Percentiles rank a stretch among this genome's conserved stretches.
phyloP scores from a whole-genome alignment of 176 grass and related monocot species.

The Aechmea fasciata region DNA sequence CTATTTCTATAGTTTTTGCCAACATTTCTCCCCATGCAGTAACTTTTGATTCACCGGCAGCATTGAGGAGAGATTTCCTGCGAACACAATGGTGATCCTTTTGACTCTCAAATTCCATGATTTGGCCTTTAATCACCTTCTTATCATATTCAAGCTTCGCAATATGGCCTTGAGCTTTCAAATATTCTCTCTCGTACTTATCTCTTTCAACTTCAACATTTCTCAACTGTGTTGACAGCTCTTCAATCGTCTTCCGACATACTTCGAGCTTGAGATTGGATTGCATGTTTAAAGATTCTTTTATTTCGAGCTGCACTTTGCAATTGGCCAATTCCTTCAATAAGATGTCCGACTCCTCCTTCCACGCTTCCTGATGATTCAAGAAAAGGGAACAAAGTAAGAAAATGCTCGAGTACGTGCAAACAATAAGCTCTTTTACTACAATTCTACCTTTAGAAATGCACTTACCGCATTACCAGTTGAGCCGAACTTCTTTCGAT shows the following conservation, averaged over 20 bases:
- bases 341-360: constrained; percentile 7
- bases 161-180: constrained; percentile 5
- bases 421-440: not conserved
- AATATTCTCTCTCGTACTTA: not conserved
- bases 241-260: constrained; percentile 23
- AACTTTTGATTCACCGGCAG: constrained; percentile 10
- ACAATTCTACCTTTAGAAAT: not conserved
- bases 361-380: constrained; percentile 9
- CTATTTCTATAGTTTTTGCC: constrained; percentile 29
- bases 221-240: constrained; percentile 1
- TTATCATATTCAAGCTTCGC: constrained; percentile 11
- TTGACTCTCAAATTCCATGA: not conserved
- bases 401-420: not conserved
- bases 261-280: constrained; percentile 10
- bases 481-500: constrained; percentile 24
- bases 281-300: constrained; percentile 21
- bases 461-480: constrained; percentile 17
- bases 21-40: constrained; percentile 22
- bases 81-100: not conserved
- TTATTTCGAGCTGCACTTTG: constrained; percentile 32
- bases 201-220: constrained; percentile 1
- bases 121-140: not conserved
- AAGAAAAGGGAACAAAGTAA: not conserved
- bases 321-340: constrained; percentile 29
- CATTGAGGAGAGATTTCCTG: constrained; percentile 15